These are phyloP conservation scores for Coemansia furcata DNA, from an alignment of 192 early-diverging fungal genomes.

Conservation along the genomic window DNA sequence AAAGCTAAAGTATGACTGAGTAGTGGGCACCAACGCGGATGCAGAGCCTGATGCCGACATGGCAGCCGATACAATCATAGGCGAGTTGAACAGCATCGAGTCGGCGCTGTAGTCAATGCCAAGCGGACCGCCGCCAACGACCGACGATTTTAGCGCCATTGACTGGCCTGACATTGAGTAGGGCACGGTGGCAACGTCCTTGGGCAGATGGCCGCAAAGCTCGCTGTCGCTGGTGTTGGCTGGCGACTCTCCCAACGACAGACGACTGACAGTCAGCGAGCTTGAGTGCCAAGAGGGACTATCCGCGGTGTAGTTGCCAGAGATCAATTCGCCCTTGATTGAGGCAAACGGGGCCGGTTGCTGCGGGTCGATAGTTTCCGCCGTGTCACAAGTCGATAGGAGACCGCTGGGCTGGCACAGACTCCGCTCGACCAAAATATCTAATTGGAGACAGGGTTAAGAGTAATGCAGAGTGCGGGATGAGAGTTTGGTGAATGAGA, in stretches of 20 bases:
- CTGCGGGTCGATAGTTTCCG: neutral
- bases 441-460: neutral
- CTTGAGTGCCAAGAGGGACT: neutral
- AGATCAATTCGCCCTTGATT: neutral
- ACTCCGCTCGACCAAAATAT: neutral
- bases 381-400: neutral
- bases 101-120: conserved; percentile 7
- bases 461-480: neutral
- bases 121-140: conserved; percentile 21
- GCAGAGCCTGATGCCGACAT: neutral
- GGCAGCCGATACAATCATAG: neutral
- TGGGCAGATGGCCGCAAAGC: neutral
- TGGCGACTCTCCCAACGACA: neutral
- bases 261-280: neutral
- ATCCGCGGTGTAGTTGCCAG: neutral
- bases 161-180: conserved; percentile 24
- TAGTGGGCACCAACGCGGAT: conserved; percentile 7
- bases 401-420: neutral
- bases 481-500: neutral
- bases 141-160: conserved; percentile 15
- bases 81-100: conserved; percentile 7
- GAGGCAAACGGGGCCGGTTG: neutral
- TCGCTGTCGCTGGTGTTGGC: neutral
- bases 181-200: conserved; percentile 4
- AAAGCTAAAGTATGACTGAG: conserved; percentile 14